Conservation (phyloP, 1,139 yeast genomes). For the Schizosaccharomyces versatilis region DNA sequence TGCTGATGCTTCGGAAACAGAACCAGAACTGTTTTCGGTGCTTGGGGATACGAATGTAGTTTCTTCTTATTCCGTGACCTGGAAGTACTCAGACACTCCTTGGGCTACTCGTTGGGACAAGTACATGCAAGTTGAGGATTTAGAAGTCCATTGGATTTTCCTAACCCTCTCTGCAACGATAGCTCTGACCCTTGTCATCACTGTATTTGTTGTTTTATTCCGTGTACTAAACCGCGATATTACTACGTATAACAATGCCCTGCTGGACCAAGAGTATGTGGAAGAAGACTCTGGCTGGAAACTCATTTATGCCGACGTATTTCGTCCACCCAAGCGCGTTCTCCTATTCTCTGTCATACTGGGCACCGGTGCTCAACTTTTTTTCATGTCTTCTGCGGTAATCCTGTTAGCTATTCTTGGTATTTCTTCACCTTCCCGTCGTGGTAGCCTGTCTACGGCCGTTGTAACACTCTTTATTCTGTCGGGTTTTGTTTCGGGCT, state of each 20-base stretch:
- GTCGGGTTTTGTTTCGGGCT: slow-evolving; percentile 65
- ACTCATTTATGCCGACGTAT: slow-evolving; percentile 82
- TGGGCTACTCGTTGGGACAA: slow-evolving; percentile 99
- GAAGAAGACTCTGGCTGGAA: slow-evolving; percentile 97
- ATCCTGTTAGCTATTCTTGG: slow-evolving; percentile 73
- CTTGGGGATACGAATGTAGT: slow-evolving; percentile 14
- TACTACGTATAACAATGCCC: slow-evolving; percentile 69
- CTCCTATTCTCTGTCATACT: slow-evolving; percentile 56
- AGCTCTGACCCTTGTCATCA: slow-evolving; percentile 52
- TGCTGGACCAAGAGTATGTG: slow-evolving; percentile 56
- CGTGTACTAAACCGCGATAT: slow-evolving; percentile 72
- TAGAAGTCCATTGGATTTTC: slow-evolving; percentile 89
- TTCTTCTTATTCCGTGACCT: slow-evolving; percentile 41
- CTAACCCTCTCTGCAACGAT: slow-evolving; percentile 63
- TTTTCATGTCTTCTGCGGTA: slow-evolving; percentile 54
- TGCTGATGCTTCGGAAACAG: slow-evolving; percentile 17
- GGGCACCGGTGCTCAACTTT: slow-evolving; percentile 75
- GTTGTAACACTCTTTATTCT: slow-evolving; percentile 65
- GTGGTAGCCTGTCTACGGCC: slow-evolving; percentile 81
- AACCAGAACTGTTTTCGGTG: slow-evolving; percentile 26
- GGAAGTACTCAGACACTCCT: slow-evolving; percentile 44
- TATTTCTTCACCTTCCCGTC: slow-evolving; percentile 72
- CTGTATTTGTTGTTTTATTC: slow-evolving; percentile 58
- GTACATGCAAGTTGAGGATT: slow-evolving; percentile 74
- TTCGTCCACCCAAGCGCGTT: slow-evolving; percentile 57